phyloP scores from a whole-genome alignment of 495 filamentous ascomycete species.

The Cetradonia linearis region DNA sequence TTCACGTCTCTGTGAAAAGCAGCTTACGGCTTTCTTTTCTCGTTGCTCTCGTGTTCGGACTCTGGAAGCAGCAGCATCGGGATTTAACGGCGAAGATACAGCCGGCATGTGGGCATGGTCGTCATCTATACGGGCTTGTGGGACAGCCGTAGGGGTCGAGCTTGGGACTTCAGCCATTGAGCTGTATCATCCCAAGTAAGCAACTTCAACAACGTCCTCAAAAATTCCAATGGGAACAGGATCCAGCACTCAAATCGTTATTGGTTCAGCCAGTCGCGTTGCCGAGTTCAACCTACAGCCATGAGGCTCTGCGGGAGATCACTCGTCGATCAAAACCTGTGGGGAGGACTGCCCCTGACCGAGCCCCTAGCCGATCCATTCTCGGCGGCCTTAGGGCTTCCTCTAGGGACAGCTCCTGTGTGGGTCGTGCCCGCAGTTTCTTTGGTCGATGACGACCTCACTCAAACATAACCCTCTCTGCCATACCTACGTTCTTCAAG shows the following conservation, averaged over 20 bases:
- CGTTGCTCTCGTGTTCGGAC: conserved; percentile 35
- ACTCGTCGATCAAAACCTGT: too few relatives aligned
- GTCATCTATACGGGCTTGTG: conserved; percentile 44
- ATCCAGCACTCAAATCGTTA: not conserved
- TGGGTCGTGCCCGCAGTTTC: too few relatives aligned
- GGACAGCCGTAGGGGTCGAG: conserved; percentile 36
- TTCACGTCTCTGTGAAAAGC: not conserved
- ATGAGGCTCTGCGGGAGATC: not conserved
- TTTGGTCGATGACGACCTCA: too few relatives aligned
- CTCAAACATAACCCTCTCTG: too few relatives aligned
- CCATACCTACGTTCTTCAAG: too few relatives aligned
- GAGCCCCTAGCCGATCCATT: too few relatives aligned
- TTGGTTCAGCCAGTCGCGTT: not conserved
- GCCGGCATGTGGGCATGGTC: conserved; percentile 34
- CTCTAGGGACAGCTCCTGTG: too few relatives aligned
- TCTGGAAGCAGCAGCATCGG: conserved; percentile 36
- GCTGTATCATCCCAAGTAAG: not conserved
- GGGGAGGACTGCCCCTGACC: too few relatives aligned
- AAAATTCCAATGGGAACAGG: not conserved
- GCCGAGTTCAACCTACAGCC: not conserved
- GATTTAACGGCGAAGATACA: conserved; percentile 53
- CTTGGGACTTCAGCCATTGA: conserved; percentile 2
- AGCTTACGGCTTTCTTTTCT: conserved; percentile 48
- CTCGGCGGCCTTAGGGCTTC: too few relatives aligned
- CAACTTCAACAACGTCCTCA: too few relatives aligned